These are phyloP conservation scores for Mycena albidolilacea DNA, from an alignment of 768 basidiomycete genomes.

Conservation along the genomic window DNA sequence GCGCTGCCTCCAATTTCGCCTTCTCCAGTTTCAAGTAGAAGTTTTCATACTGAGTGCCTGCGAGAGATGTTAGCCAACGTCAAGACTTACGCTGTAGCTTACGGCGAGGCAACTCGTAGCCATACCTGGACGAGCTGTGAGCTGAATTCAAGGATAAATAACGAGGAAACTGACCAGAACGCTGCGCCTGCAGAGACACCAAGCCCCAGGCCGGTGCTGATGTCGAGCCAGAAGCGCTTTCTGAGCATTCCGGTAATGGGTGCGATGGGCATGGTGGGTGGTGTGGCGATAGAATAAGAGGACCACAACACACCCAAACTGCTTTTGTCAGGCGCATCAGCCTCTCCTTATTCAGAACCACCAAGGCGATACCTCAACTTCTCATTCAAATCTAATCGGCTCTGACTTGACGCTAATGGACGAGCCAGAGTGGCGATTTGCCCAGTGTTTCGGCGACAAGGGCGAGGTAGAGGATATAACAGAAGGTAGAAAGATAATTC, in stretches of 20 bases:
- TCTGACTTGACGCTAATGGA: conserved; percentile 68
- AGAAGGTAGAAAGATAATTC: conserved; percentile 74
- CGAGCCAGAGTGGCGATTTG: conserved; percentile 97
- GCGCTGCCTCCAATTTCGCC: conserved; percentile 58
- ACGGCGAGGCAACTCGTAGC: conserved; percentile 83
- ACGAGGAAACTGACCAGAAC: conserved; percentile 79
- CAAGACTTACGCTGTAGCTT: conserved; percentile 52
- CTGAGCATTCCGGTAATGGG: conserved; percentile 96
- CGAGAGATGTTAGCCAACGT: conserved; percentile 21
- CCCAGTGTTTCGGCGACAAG: conserved; percentile 99
- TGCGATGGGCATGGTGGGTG: conserved; percentile 79
- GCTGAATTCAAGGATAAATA: conserved; percentile 40
- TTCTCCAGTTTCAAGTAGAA: conserved; percentile 90
- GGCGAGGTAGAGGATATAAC: conserved; percentile 99
- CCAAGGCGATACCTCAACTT: conserved; percentile 8
- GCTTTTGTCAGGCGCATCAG: conserved; percentile 14
- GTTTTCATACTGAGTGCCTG: conserved; percentile 88
- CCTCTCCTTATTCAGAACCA: conserved; percentile 39
- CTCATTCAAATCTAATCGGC: not conserved
- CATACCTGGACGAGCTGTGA: conserved; percentile 74
- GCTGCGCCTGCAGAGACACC: conserved; percentile 82
- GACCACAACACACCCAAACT: conserved; percentile 38
- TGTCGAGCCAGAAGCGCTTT: conserved; percentile 92
- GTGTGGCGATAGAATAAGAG: conserved; percentile 20
- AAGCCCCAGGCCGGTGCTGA: conserved; percentile 82